Conservation (phyloP, 768 basidiomycete genomes). For the Boletales sp. region DNA sequence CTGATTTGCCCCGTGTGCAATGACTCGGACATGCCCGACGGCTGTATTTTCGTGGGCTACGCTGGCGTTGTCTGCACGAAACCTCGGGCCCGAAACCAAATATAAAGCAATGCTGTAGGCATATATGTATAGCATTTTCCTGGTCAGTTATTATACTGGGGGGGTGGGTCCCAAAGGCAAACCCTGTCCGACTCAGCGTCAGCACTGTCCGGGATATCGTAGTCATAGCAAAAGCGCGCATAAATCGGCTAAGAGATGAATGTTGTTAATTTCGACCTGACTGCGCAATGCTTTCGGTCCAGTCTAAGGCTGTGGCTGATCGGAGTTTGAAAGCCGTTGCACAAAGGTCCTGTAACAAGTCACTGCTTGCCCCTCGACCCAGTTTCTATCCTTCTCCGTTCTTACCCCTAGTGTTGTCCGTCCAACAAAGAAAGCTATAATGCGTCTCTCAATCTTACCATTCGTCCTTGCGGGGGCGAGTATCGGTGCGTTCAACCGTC, state of each 20-base stretch:
- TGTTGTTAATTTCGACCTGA: too few species aligned
- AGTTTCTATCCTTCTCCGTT: background rate
- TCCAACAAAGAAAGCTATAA: constrained; percentile 6
- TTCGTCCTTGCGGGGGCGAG: constrained; percentile 36
- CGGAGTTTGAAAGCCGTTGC: constrained; percentile 22
- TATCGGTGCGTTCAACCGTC: constrained; percentile 22
- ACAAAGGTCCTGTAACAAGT: background rate
- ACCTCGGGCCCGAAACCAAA: too few species aligned
- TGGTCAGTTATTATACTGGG: too few species aligned
- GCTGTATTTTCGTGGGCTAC: background rate
- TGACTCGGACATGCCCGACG: background rate
- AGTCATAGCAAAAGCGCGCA: too few species aligned
- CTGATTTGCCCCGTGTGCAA: background rate
- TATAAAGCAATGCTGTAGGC: too few species aligned
- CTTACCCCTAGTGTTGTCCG: background rate
- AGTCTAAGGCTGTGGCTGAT: background rate
- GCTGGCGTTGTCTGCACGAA: too few species aligned
- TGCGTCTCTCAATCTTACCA: constrained; percentile 39
- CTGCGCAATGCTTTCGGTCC: too few species aligned
- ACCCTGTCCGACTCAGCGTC: too few species aligned
- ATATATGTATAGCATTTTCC: too few species aligned
- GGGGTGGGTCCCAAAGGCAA: too few species aligned
- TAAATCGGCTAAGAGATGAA: too few species aligned
- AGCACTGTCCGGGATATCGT: too few species aligned
- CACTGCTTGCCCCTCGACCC: background rate